Conservation (phyloP, 805 yeast species). For the Cyberlindnera petersonii region DNA sequence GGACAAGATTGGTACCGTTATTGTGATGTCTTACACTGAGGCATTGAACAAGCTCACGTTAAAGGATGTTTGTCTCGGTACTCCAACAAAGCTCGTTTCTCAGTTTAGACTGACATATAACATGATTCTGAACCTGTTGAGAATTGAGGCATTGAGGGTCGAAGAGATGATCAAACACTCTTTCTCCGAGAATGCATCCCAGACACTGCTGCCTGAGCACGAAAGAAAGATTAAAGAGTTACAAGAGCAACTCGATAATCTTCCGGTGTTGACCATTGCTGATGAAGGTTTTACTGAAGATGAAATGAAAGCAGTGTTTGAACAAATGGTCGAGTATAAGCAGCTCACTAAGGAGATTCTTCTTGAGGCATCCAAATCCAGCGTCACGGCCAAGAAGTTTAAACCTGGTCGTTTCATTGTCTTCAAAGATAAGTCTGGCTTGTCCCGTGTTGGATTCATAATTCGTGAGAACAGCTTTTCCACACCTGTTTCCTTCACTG, state of each 20-base stretch:
- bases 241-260: conserved; percentile 40
- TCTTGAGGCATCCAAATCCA: conserved; percentile 42
- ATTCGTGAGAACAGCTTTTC: conserved; percentile 34
- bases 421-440: conserved; percentile 45
- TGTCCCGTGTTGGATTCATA: conserved; percentile 49
- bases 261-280: conserved; percentile 31
- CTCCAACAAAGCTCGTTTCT: conserved; percentile 83
- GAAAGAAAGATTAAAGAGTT: conserved; percentile 58
- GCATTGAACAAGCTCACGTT: conserved; percentile 57
- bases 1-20: conserved; percentile 91
- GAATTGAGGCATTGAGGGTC: conserved; percentile 93
- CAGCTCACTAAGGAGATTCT: conserved; percentile 43
- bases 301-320: conserved; percentile 44
- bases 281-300: conserved; percentile 36
- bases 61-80: conserved; percentile 80
- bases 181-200: conserved; percentile 86
- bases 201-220: conserved; percentile 81
- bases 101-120: conserved; percentile 94
- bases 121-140: conserved; percentile 85
- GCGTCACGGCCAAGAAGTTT: conserved; percentile 45
- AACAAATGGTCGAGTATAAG: conserved; percentile 43
- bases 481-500: conserved; percentile 25
- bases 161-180: conserved; percentile 98
- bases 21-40: conserved; percentile 76
- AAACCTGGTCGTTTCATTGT: conserved; percentile 55